Percentiles rank a stretch among this genome's conserved stretches.
Conservation (phyloP, 164 flowering plant species). For the Sedum album region DNA sequence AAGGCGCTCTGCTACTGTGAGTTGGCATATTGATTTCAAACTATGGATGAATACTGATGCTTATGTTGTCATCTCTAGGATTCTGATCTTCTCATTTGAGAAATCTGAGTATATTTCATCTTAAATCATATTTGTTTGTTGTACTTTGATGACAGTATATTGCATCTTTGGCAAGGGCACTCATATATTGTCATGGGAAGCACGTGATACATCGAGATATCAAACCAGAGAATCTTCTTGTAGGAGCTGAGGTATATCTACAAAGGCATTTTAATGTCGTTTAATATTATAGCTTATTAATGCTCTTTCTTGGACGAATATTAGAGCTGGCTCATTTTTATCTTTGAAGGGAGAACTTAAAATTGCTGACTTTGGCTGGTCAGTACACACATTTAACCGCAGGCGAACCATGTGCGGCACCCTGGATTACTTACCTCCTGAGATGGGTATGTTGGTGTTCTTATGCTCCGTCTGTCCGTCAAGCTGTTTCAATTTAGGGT, state of each 20-base stretch:
- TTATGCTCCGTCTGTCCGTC: background rate
- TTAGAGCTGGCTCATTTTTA: background rate
- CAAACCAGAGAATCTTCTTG: slow-evolving; percentile 89
- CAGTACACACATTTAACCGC: slow-evolving; percentile 94
- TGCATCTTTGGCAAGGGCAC: slow-evolving; percentile 84
- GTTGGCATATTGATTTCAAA: slow-evolving; percentile 16
- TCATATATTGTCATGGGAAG: slow-evolving; percentile 91
- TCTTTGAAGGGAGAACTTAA: slow-evolving; percentile 71
- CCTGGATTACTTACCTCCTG: slow-evolving; percentile 94
- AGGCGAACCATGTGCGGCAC: slow-evolving; percentile 97
- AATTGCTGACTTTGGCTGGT: slow-evolving; percentile 99
- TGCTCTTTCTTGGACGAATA: background rate
- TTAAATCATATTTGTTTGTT: background rate
- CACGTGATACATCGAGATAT: slow-evolving; percentile 97
- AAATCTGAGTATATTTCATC: background rate
- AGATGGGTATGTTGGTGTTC: slow-evolving; percentile 66
- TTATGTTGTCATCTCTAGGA: background rate
- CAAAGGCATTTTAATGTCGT: background rate
- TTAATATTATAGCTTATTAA: background rate
- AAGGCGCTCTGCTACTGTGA: slow-evolving; percentile 95
- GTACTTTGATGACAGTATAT: slow-evolving; percentile 47
- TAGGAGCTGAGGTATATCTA: slow-evolving; percentile 67
- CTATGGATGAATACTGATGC: background rate
- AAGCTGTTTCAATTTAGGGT: background rate
- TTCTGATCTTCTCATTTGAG: background rate